Conservation (phyloP, 2,329 filamentous ascomycete species). For the Penicillium sp. region DNA sequence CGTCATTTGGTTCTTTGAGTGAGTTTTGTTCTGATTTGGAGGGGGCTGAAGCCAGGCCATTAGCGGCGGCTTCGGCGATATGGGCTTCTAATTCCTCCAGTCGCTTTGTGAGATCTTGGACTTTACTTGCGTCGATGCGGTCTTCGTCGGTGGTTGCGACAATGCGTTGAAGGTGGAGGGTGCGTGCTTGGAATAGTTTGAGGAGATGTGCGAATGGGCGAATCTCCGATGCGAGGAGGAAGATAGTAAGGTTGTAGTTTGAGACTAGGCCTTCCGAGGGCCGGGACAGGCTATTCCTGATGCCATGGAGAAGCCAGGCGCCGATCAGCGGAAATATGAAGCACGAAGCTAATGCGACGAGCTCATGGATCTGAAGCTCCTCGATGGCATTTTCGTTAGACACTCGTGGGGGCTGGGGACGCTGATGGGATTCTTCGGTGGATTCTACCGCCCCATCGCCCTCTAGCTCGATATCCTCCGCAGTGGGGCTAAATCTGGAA, state of each 20-base stretch:
- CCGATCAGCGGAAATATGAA: constrained; percentile 75
- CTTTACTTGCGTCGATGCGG: constrained; percentile 27
- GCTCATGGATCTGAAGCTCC: constrained; percentile 73
- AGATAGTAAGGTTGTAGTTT: constrained; percentile 90
- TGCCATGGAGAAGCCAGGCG: constrained; percentile 79
- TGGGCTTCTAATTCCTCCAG: constrained; percentile 69
- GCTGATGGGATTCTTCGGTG: constrained; percentile 3
- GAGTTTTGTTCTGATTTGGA: constrained; percentile 16
- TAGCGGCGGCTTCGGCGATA: constrained; percentile 40
- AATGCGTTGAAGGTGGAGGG: constrained; percentile 75
- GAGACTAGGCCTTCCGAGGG: constrained; percentile 85
- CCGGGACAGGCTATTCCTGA: constrained; percentile 76
- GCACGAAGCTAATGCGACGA: constrained; percentile 71
- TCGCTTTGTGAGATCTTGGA: constrained; percentile 62
- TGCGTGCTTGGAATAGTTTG: constrained; percentile 74
- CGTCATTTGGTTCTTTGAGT: constrained; percentile 39
- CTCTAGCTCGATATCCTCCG: constrained; percentile 16
- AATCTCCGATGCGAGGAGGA: constrained; percentile 81
- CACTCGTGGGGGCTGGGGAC: constrained; percentile 5
- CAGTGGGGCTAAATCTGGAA: constrained; percentile 22
- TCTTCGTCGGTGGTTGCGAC: constrained; percentile 49
- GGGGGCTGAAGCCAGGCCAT: constrained; percentile 21
- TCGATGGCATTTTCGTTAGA: constrained; percentile 43
- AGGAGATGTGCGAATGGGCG: constrained; percentile 79
- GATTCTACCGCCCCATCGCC: constrained; percentile 20